Conservation (phyloP, 345 rosid species). For the Boechera retrofracta region DNA sequence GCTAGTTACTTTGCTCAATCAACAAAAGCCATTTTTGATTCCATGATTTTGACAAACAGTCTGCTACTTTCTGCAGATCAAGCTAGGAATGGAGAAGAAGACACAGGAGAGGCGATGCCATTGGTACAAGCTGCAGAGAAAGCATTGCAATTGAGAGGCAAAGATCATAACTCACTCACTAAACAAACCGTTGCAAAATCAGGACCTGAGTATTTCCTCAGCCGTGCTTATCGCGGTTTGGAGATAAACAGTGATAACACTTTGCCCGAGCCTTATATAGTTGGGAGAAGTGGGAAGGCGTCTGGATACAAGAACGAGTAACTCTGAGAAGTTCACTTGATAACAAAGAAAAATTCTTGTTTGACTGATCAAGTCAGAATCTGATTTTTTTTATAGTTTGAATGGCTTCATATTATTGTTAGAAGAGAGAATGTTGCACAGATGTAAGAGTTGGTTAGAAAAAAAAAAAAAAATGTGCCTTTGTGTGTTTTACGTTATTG, state of each 20-base stretch:
- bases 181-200: slow-evolving; percentile 72
- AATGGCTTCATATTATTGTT: background rate
- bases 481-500: background rate
- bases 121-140: slow-evolving; percentile 67
- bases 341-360: background rate
- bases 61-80: slow-evolving; percentile 40
- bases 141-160: slow-evolving; percentile 67
- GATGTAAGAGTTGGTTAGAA: background rate
- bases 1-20: background rate
- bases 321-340: slow-evolving; percentile 3
- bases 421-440: background rate
- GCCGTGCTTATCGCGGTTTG: slow-evolving; percentile 77
- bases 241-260: slow-evolving; percentile 57
- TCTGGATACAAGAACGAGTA: slow-evolving; percentile 62
- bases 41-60: slow-evolving; percentile 18
- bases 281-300: slow-evolving; percentile 88
- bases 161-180: slow-evolving; percentile 44
- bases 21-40: background rate
- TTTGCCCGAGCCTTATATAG: slow-evolving; percentile 55
- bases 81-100: slow-evolving; percentile 43
- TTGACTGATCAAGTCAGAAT: background rate
- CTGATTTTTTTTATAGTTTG: background rate
- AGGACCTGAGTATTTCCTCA: slow-evolving; percentile 76
- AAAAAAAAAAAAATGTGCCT: no score
- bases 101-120: slow-evolving; percentile 58